Base-by-base conservation (phyloP, 2,329 filamentous ascomycete genomes). In the Beauveria rudraprayagi region DNA sequence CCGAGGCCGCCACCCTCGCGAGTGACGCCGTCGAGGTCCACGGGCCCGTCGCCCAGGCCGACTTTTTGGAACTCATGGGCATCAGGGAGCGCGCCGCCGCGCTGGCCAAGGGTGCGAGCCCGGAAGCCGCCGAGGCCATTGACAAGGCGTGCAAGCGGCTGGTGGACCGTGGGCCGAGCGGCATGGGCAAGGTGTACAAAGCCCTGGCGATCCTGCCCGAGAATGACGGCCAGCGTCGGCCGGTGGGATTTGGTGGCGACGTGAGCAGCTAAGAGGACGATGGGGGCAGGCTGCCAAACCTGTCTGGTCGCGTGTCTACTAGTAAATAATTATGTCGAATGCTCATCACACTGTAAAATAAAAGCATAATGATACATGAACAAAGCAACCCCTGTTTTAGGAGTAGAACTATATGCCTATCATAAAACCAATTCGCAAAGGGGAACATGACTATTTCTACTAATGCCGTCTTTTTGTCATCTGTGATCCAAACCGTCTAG, bases 131-230 rank as follows among this genome's bases (percentile, higher is more conserved):
- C 34, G 79, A 78, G 66, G 83, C 85, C 56, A 79, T 97, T 37
- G 85, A 91, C 65, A 83, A 79, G 64, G 87, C 89, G 0, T 95
- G 91, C 84, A 88, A 84, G 75, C 80, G 94, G 63, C 77, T 99
- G 56, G 84, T 97, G n/a, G 92, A 96, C 72, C 80, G 85, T 47
- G 88, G 90, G 0, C 88, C 86, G 1, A 86, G 84, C 56, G 93
- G 92, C 0, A 99, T 99, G 94, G 94, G 94, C 0, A 92, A 88
- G 76, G 78, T 96, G 24, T 99, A 99, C 73, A 97, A 97, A 76
- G 92, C 86, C 26, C 81, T 99, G 81, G 90, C 92, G 14, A 91
- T 99, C 67, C 71, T 97, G 68, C 94, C 94, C 0, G 89, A 92
- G 73, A 90, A 89, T 65, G 82, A 80, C 41, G 87, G 89, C 1